Evolutionary conservation across 73 alveolate genomes (phyloP).

Genomic region (Paramecium biaurelia): DNA sequence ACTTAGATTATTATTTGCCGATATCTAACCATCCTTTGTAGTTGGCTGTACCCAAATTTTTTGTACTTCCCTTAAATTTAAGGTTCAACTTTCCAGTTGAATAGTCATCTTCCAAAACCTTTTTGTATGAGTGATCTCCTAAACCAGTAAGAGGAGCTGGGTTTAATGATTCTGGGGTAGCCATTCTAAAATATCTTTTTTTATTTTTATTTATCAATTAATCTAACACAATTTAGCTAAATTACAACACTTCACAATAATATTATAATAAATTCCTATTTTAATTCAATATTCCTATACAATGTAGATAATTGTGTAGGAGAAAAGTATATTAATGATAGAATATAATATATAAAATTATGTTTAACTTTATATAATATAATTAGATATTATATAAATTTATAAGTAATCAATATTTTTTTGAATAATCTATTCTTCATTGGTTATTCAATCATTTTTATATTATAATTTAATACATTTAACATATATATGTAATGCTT

Average conservation of each 20-base stretch:
- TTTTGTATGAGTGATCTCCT: background rate
- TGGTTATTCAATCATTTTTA: no score
- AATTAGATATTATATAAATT: no score
- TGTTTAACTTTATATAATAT: no score
- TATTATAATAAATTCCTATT: no score
- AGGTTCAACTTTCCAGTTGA: background rate
- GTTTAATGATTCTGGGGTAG: conserved; percentile 20
- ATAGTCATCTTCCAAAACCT: background rate
- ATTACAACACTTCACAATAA: background rate
- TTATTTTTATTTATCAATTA: background rate
- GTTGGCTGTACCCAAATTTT: background rate
- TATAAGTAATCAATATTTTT: no score
- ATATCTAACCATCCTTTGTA: background rate
- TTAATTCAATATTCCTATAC: no score
- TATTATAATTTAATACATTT: no score
- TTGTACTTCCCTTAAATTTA: background rate
- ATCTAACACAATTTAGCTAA: background rate
- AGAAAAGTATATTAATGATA: no score
- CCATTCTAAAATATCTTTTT: background rate
- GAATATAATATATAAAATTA: no score
- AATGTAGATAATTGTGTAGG: no score
- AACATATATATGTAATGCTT: no score
- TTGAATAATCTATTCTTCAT: no score
- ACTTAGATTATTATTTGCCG: background rate
- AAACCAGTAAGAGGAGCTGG: background rate